These are phyloP conservation scores for Sabuloglossum arenarium DNA, from an alignment of 495 filamentous ascomycete species.

Conservation along the genomic window DNA sequence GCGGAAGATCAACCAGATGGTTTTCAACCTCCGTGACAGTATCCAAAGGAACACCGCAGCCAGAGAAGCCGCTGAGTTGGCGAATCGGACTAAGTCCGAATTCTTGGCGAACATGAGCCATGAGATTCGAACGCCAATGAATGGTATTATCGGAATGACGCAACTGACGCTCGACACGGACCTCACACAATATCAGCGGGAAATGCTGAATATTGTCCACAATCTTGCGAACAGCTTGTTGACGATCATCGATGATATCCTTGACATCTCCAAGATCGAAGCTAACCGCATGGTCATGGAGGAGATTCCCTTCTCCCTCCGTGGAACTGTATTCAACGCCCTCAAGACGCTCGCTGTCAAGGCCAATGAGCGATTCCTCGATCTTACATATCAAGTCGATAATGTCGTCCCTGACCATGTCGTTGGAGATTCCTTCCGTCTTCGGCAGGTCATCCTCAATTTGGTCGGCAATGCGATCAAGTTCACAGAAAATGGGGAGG, in stretches of 20 bases:
- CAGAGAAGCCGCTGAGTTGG: conserved; percentile 86
- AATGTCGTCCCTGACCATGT: conserved; percentile 91
- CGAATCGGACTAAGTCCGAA: conserved; percentile 96
- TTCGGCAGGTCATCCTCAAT: conserved; percentile 85
- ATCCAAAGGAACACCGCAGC: conserved; percentile 96
- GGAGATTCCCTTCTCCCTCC: conserved; percentile 87
- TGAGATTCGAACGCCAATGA: conserved; percentile 96
- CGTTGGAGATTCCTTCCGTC: conserved; percentile 87
- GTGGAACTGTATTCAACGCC: conserved; percentile 92
- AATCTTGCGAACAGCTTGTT: conserved; percentile 91
- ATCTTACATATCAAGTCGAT: conserved; percentile 85
- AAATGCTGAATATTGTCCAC: conserved; percentile 98
- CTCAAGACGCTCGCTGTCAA: conserved; percentile 90
- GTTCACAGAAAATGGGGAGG: conserved; percentile 94
- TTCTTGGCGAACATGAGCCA: conserved; percentile 99
- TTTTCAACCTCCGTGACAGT: conserved; percentile 83
- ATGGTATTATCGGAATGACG: conserved; percentile 78
- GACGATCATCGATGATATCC: conserved; percentile 97
- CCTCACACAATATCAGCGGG: conserved; percentile 80
- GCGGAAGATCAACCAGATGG: conserved; percentile 98
- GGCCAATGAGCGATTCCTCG: conserved; percentile 92
- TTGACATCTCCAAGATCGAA: conserved; percentile 99
- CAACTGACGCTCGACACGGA: conserved; percentile 94
- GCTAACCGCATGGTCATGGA: conserved; percentile 99
- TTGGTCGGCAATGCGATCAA: conserved; percentile 75